Percentiles rank a stretch among this genome's conserved stretches.
phyloP scores from a whole-genome alignment of 345 rosid species.

The Syzygium oleosum region DNA sequence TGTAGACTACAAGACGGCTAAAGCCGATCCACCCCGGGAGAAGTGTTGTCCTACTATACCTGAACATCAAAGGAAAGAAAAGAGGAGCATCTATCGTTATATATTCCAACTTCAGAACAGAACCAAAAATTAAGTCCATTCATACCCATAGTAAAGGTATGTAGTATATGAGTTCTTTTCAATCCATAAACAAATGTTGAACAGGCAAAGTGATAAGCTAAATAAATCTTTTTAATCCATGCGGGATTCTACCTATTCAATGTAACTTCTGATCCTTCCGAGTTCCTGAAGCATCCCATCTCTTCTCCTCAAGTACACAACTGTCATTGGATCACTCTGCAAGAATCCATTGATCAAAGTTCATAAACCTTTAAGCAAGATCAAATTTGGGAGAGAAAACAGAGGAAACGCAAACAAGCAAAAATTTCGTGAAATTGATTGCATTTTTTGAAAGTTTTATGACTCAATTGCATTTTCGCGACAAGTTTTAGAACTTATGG shows the following conservation, averaged over 20 bases:
- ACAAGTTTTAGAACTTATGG: no score
- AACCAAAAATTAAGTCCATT: no score
- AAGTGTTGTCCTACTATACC: fast-evolving
- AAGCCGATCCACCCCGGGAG: no score
- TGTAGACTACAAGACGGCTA: no score
- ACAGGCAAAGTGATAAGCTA: no score
- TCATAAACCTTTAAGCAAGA: background rate
- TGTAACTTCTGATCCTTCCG: constrained; percentile 77
- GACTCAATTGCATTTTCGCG: no score
- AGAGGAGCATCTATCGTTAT: background rate
- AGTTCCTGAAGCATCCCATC: constrained; percentile 69
- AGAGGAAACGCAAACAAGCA: background rate
- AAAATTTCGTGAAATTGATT: background rate
- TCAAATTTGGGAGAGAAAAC: background rate
- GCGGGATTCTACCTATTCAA: constrained; percentile 55
- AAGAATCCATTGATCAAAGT: background rate
- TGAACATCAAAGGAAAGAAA: background rate
- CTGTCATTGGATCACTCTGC: constrained; percentile 83
- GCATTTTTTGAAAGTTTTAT: no score
- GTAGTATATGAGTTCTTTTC: constrained; percentile 14
- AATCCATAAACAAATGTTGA: constrained; percentile 15
- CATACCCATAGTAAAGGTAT: no score
- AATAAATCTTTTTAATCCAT: constrained; percentile 10
- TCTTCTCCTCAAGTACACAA: constrained; percentile 43
- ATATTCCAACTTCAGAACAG: no score